Evolutionary conservation across 768 basidiomycete species (phyloP).

Genomic region (Suillus americanus): DNA sequence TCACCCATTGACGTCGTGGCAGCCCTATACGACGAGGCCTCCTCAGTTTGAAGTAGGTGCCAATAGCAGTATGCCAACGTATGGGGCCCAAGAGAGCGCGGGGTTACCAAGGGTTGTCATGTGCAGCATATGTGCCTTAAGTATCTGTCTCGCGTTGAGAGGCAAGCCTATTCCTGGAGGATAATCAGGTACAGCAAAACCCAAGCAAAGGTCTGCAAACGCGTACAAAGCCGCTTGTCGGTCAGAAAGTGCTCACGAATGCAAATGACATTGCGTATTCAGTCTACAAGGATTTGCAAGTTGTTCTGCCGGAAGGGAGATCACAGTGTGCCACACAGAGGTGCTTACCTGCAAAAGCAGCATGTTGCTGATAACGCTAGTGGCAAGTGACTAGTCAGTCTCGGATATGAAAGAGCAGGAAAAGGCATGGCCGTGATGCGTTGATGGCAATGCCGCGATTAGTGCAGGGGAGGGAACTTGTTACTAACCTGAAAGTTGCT

Average conservation of each 20-base stretch:
- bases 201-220: not conserved
- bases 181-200: slow-evolving; percentile 5
- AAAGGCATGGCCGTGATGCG: slow-evolving; percentile 6
- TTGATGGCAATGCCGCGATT: slow-evolving; percentile 5
- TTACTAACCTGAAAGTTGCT: not conserved
- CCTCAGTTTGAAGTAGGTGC: not conserved
- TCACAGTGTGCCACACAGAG: not conserved
- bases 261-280: not conserved
- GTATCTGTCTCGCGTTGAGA: slow-evolving; percentile 4
- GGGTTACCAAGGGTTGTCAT: not conserved
- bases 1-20: slow-evolving; percentile 3
- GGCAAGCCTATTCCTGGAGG: slow-evolving; percentile 6
- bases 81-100: not conserved
- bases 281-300: not conserved
- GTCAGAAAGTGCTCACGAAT: slow-evolving; percentile 1
- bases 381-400: not conserved
- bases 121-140: slow-evolving; percentile 5
- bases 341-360: not conserved
- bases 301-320: not conserved
- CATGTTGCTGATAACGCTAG: not conserved
- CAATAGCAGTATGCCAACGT: not conserved
- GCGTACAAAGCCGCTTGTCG: not conserved
- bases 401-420: slow-evolving; percentile 5
- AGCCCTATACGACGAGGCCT: not conserved
- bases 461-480: not conserved